These are phyloP conservation scores for Penicillium corylophilum DNA, from an alignment of 2,329 filamentous ascomycete species.

Conservation along the genomic window DNA sequence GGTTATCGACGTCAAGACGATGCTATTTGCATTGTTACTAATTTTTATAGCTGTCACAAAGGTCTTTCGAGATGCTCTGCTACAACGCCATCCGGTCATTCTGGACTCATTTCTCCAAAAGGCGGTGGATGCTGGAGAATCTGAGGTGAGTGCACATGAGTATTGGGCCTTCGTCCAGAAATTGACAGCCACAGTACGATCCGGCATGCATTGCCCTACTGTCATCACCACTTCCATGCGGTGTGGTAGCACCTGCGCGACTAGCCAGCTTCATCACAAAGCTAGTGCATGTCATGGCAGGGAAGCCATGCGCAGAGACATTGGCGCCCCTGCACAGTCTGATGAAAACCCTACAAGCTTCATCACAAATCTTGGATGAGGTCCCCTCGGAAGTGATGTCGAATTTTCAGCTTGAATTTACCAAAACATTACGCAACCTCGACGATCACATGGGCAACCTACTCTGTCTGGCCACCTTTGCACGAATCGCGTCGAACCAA, in stretches of 20 bases:
- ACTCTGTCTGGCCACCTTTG: constrained; percentile 43
- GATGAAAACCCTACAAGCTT: constrained; percentile 31
- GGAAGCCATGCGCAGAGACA: constrained; percentile 32
- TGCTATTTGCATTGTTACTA: background rate
- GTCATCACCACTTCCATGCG: constrained; percentile 32
- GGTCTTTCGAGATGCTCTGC: constrained; percentile 32
- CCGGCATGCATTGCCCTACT: constrained; percentile 35
- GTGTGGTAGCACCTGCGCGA: constrained; percentile 32
- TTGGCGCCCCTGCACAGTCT: constrained; percentile 36
- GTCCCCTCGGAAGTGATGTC: constrained; percentile 36
- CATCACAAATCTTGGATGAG: constrained; percentile 27
- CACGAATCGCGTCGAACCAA: constrained; percentile 31
- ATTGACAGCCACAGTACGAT: constrained; percentile 26
- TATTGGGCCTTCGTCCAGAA: background rate
- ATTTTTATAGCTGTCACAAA: constrained; percentile 26
- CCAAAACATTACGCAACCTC: constrained; percentile 39
- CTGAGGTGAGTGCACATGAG: constrained; percentile 27
- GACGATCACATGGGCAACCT: constrained; percentile 42
- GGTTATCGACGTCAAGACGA: background rate
- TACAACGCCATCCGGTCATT: constrained; percentile 33
- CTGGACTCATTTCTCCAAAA: constrained; percentile 38
- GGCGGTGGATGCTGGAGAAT: constrained; percentile 25
- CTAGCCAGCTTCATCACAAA: constrained; percentile 34
- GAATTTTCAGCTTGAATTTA: constrained; percentile 38
- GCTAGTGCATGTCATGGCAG: constrained; percentile 29